Evolutionary conservation across 805 yeast genomes (phyloP).

Genomic region (Barnettozyma wickerhamii): DNA sequence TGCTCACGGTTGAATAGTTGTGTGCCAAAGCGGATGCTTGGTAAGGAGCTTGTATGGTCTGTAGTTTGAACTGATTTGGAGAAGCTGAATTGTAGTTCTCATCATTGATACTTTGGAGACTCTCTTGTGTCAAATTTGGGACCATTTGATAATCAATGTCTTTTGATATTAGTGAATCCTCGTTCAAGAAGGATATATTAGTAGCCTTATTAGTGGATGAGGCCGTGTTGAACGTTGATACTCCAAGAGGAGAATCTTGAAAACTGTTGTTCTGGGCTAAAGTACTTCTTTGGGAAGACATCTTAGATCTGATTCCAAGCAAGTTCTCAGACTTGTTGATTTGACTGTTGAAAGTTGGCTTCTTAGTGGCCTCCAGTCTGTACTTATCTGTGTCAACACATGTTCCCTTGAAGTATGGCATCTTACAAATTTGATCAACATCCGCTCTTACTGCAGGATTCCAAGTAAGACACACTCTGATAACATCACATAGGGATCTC

Average conservation of each 20-base stretch:
- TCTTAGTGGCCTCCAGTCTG: neutral
- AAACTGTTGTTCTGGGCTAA: neutral
- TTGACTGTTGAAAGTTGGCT: conserved; percentile 3
- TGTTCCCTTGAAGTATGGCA: conserved; percentile 53
- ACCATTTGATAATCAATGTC: conserved; percentile 3
- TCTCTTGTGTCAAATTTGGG: conserved; percentile 14
- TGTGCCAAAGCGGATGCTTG: neutral
- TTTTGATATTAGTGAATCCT: conserved; percentile 2
- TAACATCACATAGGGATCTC: conserved; percentile 31
- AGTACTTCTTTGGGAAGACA: neutral
- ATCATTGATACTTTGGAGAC: conserved; percentile 12
- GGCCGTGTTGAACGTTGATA: conserved; percentile 4
- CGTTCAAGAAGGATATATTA: conserved; percentile 10
- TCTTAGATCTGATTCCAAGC: conserved; percentile 11
- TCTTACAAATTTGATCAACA: conserved; percentile 41
- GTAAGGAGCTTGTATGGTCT: neutral
- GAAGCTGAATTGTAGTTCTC: conserved; percentile 11
- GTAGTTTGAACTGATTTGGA: neutral
- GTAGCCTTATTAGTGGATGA: conserved; percentile 7
- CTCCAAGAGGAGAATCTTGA: neutral
- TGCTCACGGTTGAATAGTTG: neutral
- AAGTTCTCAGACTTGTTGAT: conserved; percentile 14
- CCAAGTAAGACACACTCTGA: conserved; percentile 63
- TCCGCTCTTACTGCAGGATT: conserved; percentile 65
- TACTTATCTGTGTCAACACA: conserved; percentile 20